Evolutionary conservation across 2,329 filamentous ascomycete species (phyloP).

Genomic region (Paecilomyces dactylethromorphus): DNA sequence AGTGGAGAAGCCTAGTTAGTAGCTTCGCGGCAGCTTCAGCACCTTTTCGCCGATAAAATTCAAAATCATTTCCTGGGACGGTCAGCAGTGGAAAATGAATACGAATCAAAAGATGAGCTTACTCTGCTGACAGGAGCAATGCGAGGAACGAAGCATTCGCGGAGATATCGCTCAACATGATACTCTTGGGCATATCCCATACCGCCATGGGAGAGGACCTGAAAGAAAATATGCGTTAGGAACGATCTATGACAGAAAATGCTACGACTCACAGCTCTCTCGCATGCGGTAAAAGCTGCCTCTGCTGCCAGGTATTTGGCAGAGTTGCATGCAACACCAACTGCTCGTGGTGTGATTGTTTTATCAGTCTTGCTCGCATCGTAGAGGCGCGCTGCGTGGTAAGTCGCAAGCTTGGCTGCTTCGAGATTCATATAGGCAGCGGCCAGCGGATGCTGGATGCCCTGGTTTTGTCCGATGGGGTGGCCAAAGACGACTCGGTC

Average conservation of each 20-base stretch:
- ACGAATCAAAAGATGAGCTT: conserved; percentile 1
- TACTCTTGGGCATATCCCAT: conserved; percentile 61
- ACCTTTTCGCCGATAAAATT: conserved; percentile 51
- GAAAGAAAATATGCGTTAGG: neutral
- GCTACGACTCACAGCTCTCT: conserved; percentile 36
- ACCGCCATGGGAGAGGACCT: conserved; percentile 50
- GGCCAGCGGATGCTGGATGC: conserved; percentile 53
- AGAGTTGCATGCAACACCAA: conserved; percentile 61
- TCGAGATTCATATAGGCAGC: conserved; percentile 56
- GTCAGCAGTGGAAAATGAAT: neutral
- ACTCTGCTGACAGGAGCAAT: conserved; percentile 56
- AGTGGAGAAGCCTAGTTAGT: conserved; percentile 28
- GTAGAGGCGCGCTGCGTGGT: conserved; percentile 54
- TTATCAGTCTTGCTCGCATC: conserved; percentile 47
- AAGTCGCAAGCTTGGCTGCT: conserved; percentile 55
- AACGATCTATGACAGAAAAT: neutral
- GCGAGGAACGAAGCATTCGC: conserved; percentile 57
- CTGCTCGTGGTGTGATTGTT: conserved; percentile 47
- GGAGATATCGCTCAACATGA: conserved; percentile 54
- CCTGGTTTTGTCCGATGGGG: conserved; percentile 55
- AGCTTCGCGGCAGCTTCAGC: conserved; percentile 36
- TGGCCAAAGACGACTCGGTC: conserved; percentile 57
- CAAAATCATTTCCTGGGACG: conserved; percentile 61
- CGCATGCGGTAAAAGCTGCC: conserved; percentile 55
- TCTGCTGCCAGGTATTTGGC: conserved; percentile 62